Conservation (phyloP, 2,329 filamentous ascomycete species). For the Dothistroma pini region DNA sequence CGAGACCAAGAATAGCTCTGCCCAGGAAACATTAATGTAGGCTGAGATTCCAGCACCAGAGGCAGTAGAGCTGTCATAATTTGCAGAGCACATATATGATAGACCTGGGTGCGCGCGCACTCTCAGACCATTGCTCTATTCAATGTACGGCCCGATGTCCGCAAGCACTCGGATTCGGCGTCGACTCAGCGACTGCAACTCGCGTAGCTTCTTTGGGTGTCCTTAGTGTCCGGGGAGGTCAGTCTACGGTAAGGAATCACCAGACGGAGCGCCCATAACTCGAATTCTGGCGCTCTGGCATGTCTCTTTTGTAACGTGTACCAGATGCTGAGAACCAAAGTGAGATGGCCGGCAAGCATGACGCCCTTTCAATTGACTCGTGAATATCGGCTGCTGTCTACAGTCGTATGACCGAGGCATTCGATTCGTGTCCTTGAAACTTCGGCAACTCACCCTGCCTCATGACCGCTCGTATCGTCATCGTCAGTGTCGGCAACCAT, state of each 20-base stretch:
- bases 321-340: no score
- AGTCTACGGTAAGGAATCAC: not conserved
- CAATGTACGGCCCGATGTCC: not conserved
- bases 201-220: not conserved
- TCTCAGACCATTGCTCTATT: not conserved
- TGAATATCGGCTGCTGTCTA: no score
- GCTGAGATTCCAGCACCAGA: not conserved
- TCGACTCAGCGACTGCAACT: not conserved
- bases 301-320: not conserved
- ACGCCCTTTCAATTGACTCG: no score
- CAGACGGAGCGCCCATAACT: not conserved
- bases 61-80: slow-evolving; percentile 6
- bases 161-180: not conserved
- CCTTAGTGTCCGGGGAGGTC: not conserved
- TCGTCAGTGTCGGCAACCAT: no score
- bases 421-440: no score
- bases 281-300: not conserved
- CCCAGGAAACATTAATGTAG: slow-evolving; percentile 1
- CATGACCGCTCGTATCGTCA: no score
- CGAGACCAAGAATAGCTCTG: not conserved
- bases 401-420: no score
- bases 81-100: not conserved
- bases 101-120: not conserved
- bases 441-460: no score
- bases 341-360: no score